Evolutionary conservation across 768 basidiomycete species (phyloP), one percentile per base, ranked within the genome.

Genomic region (Boletus edulis): DNA sequence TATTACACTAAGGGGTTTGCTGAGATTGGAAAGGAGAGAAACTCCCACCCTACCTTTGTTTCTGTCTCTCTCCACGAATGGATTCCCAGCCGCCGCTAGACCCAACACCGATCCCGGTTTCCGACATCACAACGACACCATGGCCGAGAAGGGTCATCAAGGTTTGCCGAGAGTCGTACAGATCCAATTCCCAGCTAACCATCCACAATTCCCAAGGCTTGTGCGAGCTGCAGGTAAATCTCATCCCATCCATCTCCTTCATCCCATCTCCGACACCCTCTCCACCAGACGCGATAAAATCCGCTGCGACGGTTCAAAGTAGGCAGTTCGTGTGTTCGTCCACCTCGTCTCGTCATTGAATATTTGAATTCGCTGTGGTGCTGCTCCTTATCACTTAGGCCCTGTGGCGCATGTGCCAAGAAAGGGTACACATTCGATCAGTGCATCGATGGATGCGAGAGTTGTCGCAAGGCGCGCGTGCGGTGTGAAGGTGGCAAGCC

Each of bases 381-480:
- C 38, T 39, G 17, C 3, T 40, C 34, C 31, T 44, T 34, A 38
- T 49, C 22, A 35, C 45, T 6, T 55, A 84, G 83, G 59, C 85
- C 85, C n/a, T 86, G 84, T 63, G 70, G 73, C 44, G 78, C 78
- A 20, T 86, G 85, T 59, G 62, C 72, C 29, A 85, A 78, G 72
- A 85, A 81, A 57, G 80, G 81, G 13, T 78, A 78, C 61, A 57
- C 67, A 31, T 67, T 75, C 45, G 76, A 81, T 57, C 78, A 80
- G 60, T 86, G 85, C 60, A 74, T 79, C 38, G 81, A 84, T 58
- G 85, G 85, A 2, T 86, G 85, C 59, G 81, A 83, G 60, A 71
- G 75, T 27, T 86, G 85, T 60, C 75, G 85, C 51, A 73, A 77
- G 34, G 76, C 78, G 61, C 74, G 78, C 37, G 61, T 82, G 32